Evolutionary conservation across 495 filamentous ascomycete genomes (phyloP), one percentile per base, ranked within the genome.

Genomic region (Penicillium verhagenii): DNA sequence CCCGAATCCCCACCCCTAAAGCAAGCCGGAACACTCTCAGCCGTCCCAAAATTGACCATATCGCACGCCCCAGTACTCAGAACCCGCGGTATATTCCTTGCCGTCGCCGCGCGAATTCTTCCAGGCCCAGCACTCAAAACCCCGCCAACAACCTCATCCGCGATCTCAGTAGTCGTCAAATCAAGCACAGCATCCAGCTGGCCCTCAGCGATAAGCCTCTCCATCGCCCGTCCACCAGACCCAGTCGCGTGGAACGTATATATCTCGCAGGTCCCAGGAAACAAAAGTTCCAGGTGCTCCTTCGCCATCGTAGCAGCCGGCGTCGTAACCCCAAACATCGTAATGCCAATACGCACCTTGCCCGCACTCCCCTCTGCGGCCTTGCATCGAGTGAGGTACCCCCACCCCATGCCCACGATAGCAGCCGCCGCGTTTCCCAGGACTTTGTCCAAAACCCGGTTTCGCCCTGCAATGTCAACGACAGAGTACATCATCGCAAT

Each of bases 281-380:
- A 62, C 2, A 68, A 49, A 0, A 18, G 11, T 35, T 79, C 76
- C 1, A 88, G 64, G 47, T 72, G 63, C 6, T 65, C 39, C 1
- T 80, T 73, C 4, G 82, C 75, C 2, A 53, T 56, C 42, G 80
- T 76, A 0, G 83, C 86, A 9, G 75, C 78, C 0, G 84, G 83
- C 0, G 85, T 89, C 1, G 87, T 90, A 8, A 90, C 86, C 8
- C 86, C 87, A 59, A 89, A 90, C 86, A 89, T 89, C 26, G 85
- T 86, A 37, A 89, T 78, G 0, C 79, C 86, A 10, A 89, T 71
- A 0, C 74, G 58, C 19, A 67, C 76, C 58, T 77, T 80, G 16
- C 19, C 38, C 6, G n/a, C n/a, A n/a, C n/a, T n/a, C n/a, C 42
- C 38, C 8, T 49, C 40, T 11, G 48, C 10, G 16, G 4, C 23